A percentile compares a stretch with the other conserved stretches of the same genome.
Evolutionary conservation across 2,329 filamentous ascomycete genomes (phyloP).

Genomic region (Calycina marina): DNA sequence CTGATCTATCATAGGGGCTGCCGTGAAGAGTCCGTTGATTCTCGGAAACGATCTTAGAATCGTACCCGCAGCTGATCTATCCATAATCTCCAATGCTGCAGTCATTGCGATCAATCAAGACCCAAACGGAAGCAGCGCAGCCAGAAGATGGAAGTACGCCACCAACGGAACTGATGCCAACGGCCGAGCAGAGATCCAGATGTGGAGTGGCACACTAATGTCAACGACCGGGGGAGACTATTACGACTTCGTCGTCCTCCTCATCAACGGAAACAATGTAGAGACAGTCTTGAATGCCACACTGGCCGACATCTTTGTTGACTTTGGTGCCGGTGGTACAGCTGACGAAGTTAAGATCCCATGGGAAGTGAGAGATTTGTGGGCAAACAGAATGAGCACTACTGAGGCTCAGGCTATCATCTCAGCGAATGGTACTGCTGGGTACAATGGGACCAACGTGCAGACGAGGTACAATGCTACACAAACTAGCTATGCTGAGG

Average conservation of each 20-base stretch:
- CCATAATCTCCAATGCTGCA: slow-evolving; percentile 28
- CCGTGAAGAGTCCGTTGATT: slow-evolving; percentile 18
- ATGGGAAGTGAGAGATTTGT: slow-evolving; percentile 40
- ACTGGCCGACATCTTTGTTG: slow-evolving; percentile 36
- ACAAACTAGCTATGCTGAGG: slow-evolving; percentile 31
- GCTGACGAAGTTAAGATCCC: slow-evolving; percentile 26
- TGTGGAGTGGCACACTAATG: slow-evolving; percentile 32
- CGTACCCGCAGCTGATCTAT: slow-evolving; percentile 22
- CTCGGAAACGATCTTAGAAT: slow-evolving; percentile 20
- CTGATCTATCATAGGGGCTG: slow-evolving; percentile 13
- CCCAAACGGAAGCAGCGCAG: slow-evolving; percentile 24
- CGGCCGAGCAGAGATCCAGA: slow-evolving; percentile 30
- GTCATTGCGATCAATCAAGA: slow-evolving; percentile 31
- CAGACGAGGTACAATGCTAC: slow-evolving; percentile 33
- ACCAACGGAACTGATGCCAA: slow-evolving; percentile 27
- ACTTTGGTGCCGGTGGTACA: slow-evolving; percentile 28
- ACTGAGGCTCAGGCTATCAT: slow-evolving; percentile 30
- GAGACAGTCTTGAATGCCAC: slow-evolving; percentile 32
- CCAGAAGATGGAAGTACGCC: slow-evolving; percentile 30
- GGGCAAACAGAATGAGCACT: slow-evolving; percentile 38
- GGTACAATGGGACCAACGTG: slow-evolving; percentile 19
- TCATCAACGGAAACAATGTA: slow-evolving; percentile 32
- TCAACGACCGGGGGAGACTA: slow-evolving; percentile 29
- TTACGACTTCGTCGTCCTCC: slow-evolving; percentile 29
- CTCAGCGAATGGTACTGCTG: slow-evolving; percentile 24